Conservation (phyloP, 768 basidiomycete species). For the Cantharellus cinnabarinus region DNA sequence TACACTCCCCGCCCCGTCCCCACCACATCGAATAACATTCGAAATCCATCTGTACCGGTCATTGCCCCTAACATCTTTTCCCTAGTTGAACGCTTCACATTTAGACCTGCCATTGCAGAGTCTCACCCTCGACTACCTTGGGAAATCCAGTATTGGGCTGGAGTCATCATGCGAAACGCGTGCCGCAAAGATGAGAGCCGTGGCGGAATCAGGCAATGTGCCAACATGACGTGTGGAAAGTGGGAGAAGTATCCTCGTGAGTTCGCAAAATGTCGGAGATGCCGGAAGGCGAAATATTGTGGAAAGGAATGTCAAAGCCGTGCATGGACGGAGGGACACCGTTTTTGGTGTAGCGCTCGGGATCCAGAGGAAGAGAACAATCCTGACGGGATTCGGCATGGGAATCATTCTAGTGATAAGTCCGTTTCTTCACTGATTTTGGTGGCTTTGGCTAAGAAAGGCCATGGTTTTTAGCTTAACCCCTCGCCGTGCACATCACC, state of each 20-base stretch:
- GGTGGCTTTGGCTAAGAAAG: too few relatives aligned
- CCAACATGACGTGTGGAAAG: constrained; percentile 90
- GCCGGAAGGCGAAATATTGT: constrained; percentile 96
- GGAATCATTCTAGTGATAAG: too few relatives aligned
- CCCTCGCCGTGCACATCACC: too few relatives aligned
- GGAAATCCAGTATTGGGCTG: constrained; percentile 98
- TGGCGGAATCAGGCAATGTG: constrained; percentile 92
- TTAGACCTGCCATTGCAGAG: constrained; percentile 72
- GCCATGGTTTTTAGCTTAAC: too few relatives aligned
- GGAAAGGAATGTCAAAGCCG: constrained; percentile 93
- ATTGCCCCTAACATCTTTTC: constrained; percentile 79
- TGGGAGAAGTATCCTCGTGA: constrained; percentile 89
- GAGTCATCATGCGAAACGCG: constrained; percentile 99
- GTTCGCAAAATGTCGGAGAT: constrained; percentile 91
- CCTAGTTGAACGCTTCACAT: constrained; percentile 90
- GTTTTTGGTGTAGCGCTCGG: constrained; percentile 77
- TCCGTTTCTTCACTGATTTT: too few relatives aligned
- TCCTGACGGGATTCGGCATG: too few relatives aligned
- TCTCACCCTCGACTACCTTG: constrained; percentile 51
- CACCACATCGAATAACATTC: constrained; percentile 12
- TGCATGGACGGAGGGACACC: constrained; percentile 90
- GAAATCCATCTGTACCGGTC: constrained; percentile 2
- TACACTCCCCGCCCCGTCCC: constrained; percentile 33
- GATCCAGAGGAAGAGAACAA: constrained; percentile 24
- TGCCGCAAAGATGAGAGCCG: constrained; percentile 89